Evolutionary conservation across 768 basidiomycete species (phyloP), one percentile per base, ranked within the genome.

Genomic region (Gelatoporia subvermispora): DNA sequence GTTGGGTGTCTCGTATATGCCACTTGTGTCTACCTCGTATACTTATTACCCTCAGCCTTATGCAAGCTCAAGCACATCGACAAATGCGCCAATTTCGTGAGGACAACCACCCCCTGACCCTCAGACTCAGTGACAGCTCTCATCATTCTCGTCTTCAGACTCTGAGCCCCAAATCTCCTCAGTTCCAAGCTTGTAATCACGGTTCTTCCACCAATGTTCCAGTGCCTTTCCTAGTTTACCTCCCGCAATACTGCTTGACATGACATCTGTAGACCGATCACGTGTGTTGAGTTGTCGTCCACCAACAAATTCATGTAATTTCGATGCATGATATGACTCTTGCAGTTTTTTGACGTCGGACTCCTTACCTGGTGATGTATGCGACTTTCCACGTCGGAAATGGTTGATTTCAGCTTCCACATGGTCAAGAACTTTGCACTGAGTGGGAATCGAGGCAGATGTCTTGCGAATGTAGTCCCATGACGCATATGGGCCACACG

Each of bases 391-490:
- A 15, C 47, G 47, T 13, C n/a, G 13, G 8, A 48, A 28, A 25
- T 35, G 16, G 9, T 20, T 8, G 21, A 52, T 35, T 16, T 10
- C 13, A 3, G 2, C 1, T n/a, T 48, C 47, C 31, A 52, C 16
- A 35, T 48, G 18, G 2, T 22, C 4, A 1, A 17, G 15, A 8
- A 48, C 16, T 8, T 18, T 13, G 5, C 36, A 21, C 7, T 43
- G 10, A 9, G 8, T 7, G 7, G 36, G 47, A 23, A 48, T 48
- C 8, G 47, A 35, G 5, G 47, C 15, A 8, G 16, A 17, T 35
- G n/a, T 35, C 9, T 15, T 39, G n/a, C 25, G 24, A n/a, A 54
- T 37, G n/a, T 48, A 49, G 0, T 54, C 50, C 56, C 56, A 57
- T 4, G 43, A 20, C 0, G 49, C 35, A 23, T 42, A n/a, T 11